Conservation (phyloP, 2,329 filamentous ascomycete species). For the Xylaria arbuscula region DNA sequence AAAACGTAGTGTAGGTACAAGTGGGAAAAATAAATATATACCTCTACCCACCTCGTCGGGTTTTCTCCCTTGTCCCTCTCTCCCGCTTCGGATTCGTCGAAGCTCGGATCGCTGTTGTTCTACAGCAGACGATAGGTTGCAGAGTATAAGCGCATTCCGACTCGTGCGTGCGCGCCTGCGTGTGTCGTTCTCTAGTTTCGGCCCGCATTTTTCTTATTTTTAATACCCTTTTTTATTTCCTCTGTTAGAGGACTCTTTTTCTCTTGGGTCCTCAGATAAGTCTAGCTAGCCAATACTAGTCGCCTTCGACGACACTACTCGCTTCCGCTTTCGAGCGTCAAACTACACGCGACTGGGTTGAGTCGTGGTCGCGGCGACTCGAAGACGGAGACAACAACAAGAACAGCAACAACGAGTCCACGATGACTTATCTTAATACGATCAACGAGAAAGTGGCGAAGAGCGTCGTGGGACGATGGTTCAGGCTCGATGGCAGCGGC, state of each 20-base stretch:
- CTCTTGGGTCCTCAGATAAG: neutral
- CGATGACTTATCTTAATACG: slow-evolving; percentile 26
- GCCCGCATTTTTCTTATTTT: slow-evolving; percentile 15
- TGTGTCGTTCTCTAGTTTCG: slow-evolving; percentile 21
- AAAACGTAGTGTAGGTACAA: neutral
- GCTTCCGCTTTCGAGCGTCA: slow-evolving; percentile 21
- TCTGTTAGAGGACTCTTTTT: neutral
- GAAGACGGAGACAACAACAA: neutral
- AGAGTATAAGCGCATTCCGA: slow-evolving; percentile 8
- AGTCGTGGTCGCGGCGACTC: slow-evolving; percentile 28
- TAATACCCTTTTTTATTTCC: slow-evolving; percentile 6
- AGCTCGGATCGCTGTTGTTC: slow-evolving; percentile 1
- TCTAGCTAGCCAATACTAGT: neutral
- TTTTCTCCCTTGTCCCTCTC: neutral
- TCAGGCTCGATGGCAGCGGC: slow-evolving; percentile 83
- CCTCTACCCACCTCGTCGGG: slow-evolving; percentile 2
- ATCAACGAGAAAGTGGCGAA: slow-evolving; percentile 56
- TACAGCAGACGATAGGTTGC: neutral
- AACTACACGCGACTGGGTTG: slow-evolving; percentile 22
- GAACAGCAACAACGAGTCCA: neutral
- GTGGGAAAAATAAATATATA: slow-evolving; percentile 3
- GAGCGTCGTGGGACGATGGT: slow-evolving; percentile 76
- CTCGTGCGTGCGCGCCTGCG: neutral
- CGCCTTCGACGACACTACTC: slow-evolving; percentile 5
- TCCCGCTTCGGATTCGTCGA: slow-evolving; percentile 7